Conservation (phyloP, 164 flowering plant species). For the Magnolia officinalis region DNA sequence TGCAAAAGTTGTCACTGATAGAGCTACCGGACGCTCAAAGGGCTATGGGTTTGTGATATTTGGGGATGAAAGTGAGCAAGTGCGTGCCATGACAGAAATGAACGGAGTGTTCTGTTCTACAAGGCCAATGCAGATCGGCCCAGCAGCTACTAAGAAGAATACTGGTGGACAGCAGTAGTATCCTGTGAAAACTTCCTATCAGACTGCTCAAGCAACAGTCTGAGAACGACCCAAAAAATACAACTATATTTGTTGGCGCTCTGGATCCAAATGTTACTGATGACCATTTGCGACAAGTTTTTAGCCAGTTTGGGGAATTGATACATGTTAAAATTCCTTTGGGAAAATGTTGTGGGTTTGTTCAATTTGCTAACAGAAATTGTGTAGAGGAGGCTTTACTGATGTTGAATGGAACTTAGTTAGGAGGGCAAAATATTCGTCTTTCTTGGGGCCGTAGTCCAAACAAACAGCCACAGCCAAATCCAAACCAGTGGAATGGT, state of each 20-base stretch:
- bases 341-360: conserved; percentile 92
- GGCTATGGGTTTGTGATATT: no score
- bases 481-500: conserved; percentile 57
- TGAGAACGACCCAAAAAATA: no score
- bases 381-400: conserved; percentile 81
- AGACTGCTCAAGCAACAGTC: no score
- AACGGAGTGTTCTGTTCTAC: no score
- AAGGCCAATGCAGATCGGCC: no score
- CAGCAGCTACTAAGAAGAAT: no score
- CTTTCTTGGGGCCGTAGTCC: conserved; percentile 92
- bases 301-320: conserved; percentile 65
- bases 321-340: conserved; percentile 82
- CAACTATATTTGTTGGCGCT: conserved; percentile 87
- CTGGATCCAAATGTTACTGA: conserved; percentile 72
- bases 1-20: no score
- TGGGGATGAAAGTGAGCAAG: no score
- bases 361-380: conserved; percentile 70
- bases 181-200: no score
- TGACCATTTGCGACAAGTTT: conserved; percentile 63
- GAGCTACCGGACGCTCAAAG: no score
- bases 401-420: conserved; percentile 52
- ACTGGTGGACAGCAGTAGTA: no score
- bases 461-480: conserved; percentile 69
- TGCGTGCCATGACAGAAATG: no score
- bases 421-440: conserved; percentile 67